A percentile compares a stretch with the other conserved stretches of the same genome.
Evolutionary conservation across 306 rosid genomes (phyloP).

Genomic region (Gastrolobium bilobum): DNA sequence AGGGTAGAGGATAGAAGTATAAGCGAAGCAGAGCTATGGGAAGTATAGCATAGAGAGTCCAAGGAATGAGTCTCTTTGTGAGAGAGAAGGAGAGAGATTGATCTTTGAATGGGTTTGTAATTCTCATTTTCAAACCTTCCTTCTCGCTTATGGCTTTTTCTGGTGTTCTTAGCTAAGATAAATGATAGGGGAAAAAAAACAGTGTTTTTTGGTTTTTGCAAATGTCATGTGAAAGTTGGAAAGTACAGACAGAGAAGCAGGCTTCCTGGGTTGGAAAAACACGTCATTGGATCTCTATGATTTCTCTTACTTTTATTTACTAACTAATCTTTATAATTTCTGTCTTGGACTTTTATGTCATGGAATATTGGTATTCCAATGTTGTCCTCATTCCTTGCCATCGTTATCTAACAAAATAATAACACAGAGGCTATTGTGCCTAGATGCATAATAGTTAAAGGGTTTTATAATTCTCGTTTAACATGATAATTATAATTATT

Average conservation of each 20-base stretch:
- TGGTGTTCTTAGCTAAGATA: slow-evolving; percentile 1
- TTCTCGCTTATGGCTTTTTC: slow-evolving; percentile 24
- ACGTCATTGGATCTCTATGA: background rate
- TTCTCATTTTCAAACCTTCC: slow-evolving; percentile 56
- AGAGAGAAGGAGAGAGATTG: slow-evolving; percentile 43
- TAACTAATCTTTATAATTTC: slow-evolving; percentile 24
- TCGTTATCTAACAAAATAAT: too few species aligned
- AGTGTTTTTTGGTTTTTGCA: background rate
- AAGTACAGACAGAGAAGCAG: background rate
- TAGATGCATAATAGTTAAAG: background rate
- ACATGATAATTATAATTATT: too few species aligned
- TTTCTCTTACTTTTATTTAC: slow-evolving; percentile 35
- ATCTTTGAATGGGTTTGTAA: slow-evolving; percentile 61
- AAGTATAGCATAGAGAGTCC: slow-evolving; percentile 66
- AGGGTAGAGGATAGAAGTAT: slow-evolving; percentile 63
- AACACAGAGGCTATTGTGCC: background rate
- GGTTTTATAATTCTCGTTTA: too few species aligned
- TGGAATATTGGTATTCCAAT: slow-evolving; percentile 8
- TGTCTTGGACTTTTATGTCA: background rate
- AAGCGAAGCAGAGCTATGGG: slow-evolving; percentile 76
- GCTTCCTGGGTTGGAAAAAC: slow-evolving; percentile 4
- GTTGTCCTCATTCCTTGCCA: background rate
- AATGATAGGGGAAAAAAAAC: background rate
- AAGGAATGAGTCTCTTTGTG: slow-evolving; percentile 65
- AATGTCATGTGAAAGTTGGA: background rate